These are phyloP conservation scores for Exophiala oligosperma DNA, from an alignment of 2,329 filamentous ascomycete genomes.

Conservation along the genomic window DNA sequence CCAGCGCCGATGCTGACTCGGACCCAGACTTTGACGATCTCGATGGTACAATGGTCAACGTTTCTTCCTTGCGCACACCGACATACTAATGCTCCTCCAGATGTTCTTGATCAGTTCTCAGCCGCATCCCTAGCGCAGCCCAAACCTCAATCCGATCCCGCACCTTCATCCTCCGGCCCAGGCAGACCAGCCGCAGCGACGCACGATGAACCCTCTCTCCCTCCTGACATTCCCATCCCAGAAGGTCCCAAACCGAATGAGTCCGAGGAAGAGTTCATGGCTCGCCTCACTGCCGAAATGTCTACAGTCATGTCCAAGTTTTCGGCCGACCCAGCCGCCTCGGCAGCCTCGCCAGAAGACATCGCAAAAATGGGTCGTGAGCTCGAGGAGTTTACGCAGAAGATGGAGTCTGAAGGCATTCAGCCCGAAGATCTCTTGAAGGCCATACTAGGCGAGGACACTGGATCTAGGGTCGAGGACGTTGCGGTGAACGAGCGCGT, in stretches of 20 bases:
- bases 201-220: conserved; percentile 19
- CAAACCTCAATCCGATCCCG: conserved; percentile 37
- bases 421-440: conserved; percentile 34
- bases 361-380: conserved; percentile 29
- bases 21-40: conserved; percentile 95
- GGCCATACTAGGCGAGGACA: conserved; percentile 33
- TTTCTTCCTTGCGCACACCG: background rate
- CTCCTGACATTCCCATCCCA: conserved; percentile 29
- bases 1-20: conserved; percentile 59
- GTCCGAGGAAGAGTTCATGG: conserved; percentile 30
- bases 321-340: conserved; percentile 20
- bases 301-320: conserved; percentile 27
- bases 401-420: conserved; percentile 33
- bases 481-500: conserved; percentile 22
- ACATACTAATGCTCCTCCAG: conserved; percentile 45
- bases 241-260: conserved; percentile 32
- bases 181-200: conserved; percentile 36
- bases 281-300: conserved; percentile 29
- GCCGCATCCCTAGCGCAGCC: conserved; percentile 37
- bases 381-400: conserved; percentile 34
- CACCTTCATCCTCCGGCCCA: conserved; percentile 40
- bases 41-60: conserved; percentile 62
- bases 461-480: conserved; percentile 17
- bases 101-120: conserved; percentile 91
- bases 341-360: conserved; percentile 24